These are phyloP conservation scores for Sphagnum magellanicum DNA, from an alignment of 228 moss, liverwort and hornwort genomes.

Conservation along the genomic window DNA sequence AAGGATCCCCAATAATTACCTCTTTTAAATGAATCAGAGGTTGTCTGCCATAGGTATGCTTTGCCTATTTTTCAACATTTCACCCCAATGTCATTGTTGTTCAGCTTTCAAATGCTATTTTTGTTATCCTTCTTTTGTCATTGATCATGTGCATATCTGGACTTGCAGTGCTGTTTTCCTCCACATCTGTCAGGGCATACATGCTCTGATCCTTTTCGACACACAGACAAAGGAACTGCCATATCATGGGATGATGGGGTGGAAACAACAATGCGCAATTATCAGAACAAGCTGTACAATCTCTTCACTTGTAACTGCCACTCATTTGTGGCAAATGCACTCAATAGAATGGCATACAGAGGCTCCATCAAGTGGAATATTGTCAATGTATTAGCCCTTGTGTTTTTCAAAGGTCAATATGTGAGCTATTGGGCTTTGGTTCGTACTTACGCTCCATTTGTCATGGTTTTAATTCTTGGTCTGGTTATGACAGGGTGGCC, in stretches of 20 bases:
- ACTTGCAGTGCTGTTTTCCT: constrained; percentile 83
- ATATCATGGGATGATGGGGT: constrained; percentile 88
- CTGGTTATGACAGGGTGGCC: constrained; percentile 63
- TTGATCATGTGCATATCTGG: neutral
- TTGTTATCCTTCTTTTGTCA: no score
- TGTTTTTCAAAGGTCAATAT: constrained; percentile 59
- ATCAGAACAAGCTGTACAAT: constrained; percentile 68
- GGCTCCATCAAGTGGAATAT: constrained; percentile 80
- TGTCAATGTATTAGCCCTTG: constrained; percentile 54
- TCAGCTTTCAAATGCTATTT: no score
- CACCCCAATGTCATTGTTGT: no score
- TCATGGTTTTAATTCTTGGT: constrained; percentile 57
- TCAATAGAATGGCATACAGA: constrained; percentile 83
- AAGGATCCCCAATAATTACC: no score
- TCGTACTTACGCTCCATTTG: constrained; percentile 64
- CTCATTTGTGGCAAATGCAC: constrained; percentile 82
- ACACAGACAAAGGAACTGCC: constrained; percentile 58
- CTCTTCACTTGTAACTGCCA: constrained; percentile 97
- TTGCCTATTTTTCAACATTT: no score
- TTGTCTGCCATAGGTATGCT: no score
- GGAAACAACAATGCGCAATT: constrained; percentile 58
- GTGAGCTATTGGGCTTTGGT: constrained; percentile 44
- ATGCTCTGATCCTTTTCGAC: constrained; percentile 46
- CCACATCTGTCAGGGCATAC: constrained; percentile 41
- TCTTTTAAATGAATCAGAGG: no score